Evolutionary conservation across 768 basidiomycete species (phyloP), one percentile per base, ranked within the genome.

Genomic region (Suillus alpinus): DNA sequence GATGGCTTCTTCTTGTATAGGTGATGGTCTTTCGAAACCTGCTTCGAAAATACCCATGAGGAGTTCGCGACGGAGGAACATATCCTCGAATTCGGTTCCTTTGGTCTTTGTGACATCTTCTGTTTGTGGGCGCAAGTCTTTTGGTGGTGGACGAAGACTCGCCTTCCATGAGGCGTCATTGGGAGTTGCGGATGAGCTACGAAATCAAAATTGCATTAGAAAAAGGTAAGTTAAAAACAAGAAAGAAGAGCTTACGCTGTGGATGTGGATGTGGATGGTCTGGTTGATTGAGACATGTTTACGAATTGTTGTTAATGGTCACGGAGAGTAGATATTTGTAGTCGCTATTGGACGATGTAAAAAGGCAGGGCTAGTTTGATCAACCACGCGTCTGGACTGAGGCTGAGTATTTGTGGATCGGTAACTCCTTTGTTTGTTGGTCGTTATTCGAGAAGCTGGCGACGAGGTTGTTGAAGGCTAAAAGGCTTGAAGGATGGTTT

Each of bases 41-140:
- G 95, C 97, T 78, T 98, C 95, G 69, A 95, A 99, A 75, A 98
- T 97, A 69, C 96, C 96, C 96, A 99, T 98, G 74, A 99, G 86
- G 63, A 99, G 87, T 77, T 98, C 96, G 66, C 96, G 86, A 59
- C 90, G 86, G 71, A 96, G 83, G 75, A 79, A 85, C 87, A 95
- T 92, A 72, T 95, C 94, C 78, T 99, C 97, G 65, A 97, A 99
- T 72, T 98, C 95, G 68, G 87, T 81, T 63, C 96, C 96, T 76
- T 94, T 92, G 31, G 94, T 96, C 4, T 88, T 88, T 31, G 89
- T 92, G 60, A 99, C 96, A 79, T 99, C 96, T 78, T 95, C 94
- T 34, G 96, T 99, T 74, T 98, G 96, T 7, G 96, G 96, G 58
- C 96, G 87, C 62, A 81, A 67, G 77, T 99, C 95, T 85, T 92